Evolutionary conservation across 1,139 yeast genomes (phyloP).

Genomic region (Taiozyma onychis): DNA sequence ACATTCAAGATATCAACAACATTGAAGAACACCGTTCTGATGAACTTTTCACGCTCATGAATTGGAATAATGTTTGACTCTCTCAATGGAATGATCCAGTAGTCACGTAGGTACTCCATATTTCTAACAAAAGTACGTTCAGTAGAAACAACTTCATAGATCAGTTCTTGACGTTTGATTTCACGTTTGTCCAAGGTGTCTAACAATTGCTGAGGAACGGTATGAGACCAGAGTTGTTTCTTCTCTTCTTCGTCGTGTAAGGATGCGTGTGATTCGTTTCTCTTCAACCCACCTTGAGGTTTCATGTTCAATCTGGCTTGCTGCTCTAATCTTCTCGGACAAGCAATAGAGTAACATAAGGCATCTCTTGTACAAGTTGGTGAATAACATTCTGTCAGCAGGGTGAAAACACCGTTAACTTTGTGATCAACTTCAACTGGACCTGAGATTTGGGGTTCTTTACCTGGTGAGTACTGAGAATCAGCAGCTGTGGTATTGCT

Average conservation of each 20-base stretch:
- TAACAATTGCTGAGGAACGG: conserved; percentile 77
- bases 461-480: conserved; percentile 1
- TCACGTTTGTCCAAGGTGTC: conserved; percentile 79
- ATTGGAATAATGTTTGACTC: conserved; percentile 86
- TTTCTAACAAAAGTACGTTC: conserved; percentile 95
- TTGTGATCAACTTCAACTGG: conserved; percentile 21
- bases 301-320: conserved; percentile 88
- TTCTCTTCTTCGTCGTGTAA: conserved; percentile 73
- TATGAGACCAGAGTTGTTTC: conserved; percentile 90
- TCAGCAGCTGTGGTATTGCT: conserved; percentile 12
- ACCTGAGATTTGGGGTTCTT: conserved; percentile 4
- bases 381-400: conserved; percentile 90
- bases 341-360: conserved; percentile 92
- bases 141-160: conserved; percentile 89
- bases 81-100: conserved; percentile 87
- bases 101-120: conserved; percentile 86
- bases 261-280: conserved; percentile 79
- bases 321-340: conserved; percentile 94
- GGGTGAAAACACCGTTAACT: conserved; percentile 89
- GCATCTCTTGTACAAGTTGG: conserved; percentile 91
- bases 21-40: conserved; percentile 87
- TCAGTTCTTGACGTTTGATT: conserved; percentile 90
- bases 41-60: conserved; percentile 82
- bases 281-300: conserved; percentile 79
- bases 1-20: conserved; percentile 82